These are phyloP conservation scores for Colletotrichum phormii DNA, from an alignment of 2,329 filamentous ascomycete genomes.

Conservation along the genomic window DNA sequence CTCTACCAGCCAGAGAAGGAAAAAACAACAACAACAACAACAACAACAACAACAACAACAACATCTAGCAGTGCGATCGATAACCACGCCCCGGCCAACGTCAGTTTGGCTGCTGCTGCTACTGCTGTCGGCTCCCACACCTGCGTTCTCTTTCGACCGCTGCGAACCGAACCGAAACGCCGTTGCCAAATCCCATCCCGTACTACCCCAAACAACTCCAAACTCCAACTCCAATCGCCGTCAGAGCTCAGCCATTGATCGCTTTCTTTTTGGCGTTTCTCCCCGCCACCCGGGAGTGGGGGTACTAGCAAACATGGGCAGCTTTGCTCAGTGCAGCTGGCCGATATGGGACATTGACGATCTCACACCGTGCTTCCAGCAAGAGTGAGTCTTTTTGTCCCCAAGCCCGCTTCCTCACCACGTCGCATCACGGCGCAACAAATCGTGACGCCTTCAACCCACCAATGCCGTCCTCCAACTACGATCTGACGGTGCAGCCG, in stretches of 20 bases:
- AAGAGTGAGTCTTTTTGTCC: slow-evolving; percentile 68
- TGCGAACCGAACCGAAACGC: slow-evolving; percentile 29
- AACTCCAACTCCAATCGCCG: not conserved
- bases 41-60: no score
- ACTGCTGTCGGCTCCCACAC: slow-evolving; percentile 10
- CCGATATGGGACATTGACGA: slow-evolving; percentile 74
- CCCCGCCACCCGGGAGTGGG: slow-evolving; percentile 33
- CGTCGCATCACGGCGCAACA: slow-evolving; percentile 8
- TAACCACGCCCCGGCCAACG: not conserved
- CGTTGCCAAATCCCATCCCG: slow-evolving; percentile 5
- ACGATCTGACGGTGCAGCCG: no score
- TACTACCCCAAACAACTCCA: slow-evolving; percentile 26
- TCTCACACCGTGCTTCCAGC: slow-evolving; percentile 71
- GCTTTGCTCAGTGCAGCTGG: slow-evolving; percentile 66
- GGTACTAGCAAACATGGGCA: slow-evolving; percentile 50
- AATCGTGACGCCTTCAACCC: not conserved
- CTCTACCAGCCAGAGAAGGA: not conserved
- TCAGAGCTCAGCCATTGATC: slow-evolving; percentile 23
- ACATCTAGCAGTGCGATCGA: not conserved
- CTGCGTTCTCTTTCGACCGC: slow-evolving; percentile 4
- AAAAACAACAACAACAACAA: not conserved
- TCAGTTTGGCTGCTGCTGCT: not conserved
- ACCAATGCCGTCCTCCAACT: not conserved
- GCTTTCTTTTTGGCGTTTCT: slow-evolving; percentile 28
- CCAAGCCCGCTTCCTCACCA: slow-evolving; percentile 6